Evolutionary conservation across 1,284 basidiomycete species (phyloP), one percentile per base, ranked within the genome.

Genomic region (Blastosporella zonata): DNA sequence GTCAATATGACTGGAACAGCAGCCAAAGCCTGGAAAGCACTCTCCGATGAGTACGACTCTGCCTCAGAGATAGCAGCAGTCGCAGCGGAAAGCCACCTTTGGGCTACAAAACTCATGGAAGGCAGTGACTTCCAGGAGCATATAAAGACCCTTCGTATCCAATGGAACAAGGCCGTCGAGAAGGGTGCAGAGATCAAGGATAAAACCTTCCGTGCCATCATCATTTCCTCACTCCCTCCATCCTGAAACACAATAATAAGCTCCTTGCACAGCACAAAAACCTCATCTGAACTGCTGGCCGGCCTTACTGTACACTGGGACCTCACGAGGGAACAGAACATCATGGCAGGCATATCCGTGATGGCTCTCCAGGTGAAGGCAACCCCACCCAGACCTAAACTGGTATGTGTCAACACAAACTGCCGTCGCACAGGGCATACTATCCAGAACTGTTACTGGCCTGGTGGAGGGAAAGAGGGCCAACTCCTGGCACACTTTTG

Each of bases 11-110:
- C 51, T 8, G 55, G 59, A 0, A 55, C 56, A 0, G 58, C 58
- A 6, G 57, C 53, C 0, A 54, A 59, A 21, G 51, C 53, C 1
- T 62, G 56, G 52, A 42, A 39, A 10, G 58, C 59, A 1, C 46
- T 60, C n/a, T 40, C 46, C 0, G n/a, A 21, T 1, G n/a, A 36
- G 22, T 53, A 55, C n/a, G 41, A 50, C 17, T 18, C 41, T 2
- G 25, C 29, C 1, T 44, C 50, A 12, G 53, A 55, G 20, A 20
- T 53, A 1, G 46, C 47, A 5, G 43, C 50, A 3, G 33, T 51
- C 12, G 42, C 22, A 9, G 49, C 49, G 0, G 41, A 53, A n/a
- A 31, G 43, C 1, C 18, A 47, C 17, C 49, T 59, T 0, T 27
- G 38, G 1, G 22, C 21, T 3, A 46, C 53, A 25, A 42, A 46